Percentiles rank a stretch among this genome's conserved stretches.
Evolutionary conservation across 2,329 filamentous ascomycete species (phyloP).

Genomic region (Calycina herbarum): DNA sequence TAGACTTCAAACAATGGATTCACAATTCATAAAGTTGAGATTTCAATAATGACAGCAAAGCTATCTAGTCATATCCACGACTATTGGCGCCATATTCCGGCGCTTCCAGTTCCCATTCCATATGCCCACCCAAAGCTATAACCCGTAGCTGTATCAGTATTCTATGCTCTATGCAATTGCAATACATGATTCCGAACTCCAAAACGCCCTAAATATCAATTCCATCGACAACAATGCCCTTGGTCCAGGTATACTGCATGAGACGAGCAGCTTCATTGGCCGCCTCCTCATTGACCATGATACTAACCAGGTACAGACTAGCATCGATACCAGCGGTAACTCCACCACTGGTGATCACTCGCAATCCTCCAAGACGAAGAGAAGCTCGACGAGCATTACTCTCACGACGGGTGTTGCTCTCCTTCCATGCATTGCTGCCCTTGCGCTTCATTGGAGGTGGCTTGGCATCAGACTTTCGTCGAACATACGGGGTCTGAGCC

Average conservation of each 20-base stretch:
- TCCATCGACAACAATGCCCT: constrained; percentile 81
- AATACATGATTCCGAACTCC: constrained; percentile 21
- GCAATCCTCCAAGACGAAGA: constrained; percentile 53
- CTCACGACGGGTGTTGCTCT: constrained; percentile 72
- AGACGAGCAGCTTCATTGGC: constrained; percentile 72
- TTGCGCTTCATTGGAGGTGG: constrained; percentile 68
- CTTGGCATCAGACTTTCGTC: constrained; percentile 68
- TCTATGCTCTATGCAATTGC: constrained; percentile 15
- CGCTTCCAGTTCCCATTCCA: background rate
- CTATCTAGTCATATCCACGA: constrained; percentile 17
- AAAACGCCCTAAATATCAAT: constrained; percentile 67
- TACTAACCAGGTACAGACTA: constrained; percentile 79
- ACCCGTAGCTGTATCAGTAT: constrained; percentile 18
- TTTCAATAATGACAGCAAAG: constrained; percentile 15
- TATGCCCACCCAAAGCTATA: constrained; percentile 12
- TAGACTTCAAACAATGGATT: background rate
- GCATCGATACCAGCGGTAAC: constrained; percentile 81
- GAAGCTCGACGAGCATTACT: constrained; percentile 77
- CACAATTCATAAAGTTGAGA: constrained; percentile 5
- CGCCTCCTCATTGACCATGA: constrained; percentile 74
- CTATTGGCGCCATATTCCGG: constrained; percentile 6
- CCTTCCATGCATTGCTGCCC: constrained; percentile 80
- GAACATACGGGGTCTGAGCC: constrained; percentile 81
- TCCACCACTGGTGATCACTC: constrained; percentile 79
- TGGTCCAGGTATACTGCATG: constrained; percentile 83